phyloP scores from a whole-genome alignment of 2,329 filamentous ascomycete species.

The Fusarium miscanthi region DNA sequence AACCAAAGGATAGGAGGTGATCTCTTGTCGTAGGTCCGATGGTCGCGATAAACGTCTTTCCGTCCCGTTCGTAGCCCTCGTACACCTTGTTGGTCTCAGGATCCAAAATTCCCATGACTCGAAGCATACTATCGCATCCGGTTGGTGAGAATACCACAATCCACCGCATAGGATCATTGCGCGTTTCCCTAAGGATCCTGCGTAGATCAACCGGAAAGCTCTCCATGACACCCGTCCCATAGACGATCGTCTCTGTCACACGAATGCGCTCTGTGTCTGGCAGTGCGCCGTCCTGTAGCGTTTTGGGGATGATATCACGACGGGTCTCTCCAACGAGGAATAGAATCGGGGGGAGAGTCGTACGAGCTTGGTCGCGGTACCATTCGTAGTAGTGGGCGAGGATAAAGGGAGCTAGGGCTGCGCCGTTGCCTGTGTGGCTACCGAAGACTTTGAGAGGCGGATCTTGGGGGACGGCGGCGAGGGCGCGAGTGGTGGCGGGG shows the following conservation, averaged over 20 bases:
- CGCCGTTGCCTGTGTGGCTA: constrained; percentile 85
- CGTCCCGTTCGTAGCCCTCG: constrained; percentile 43
- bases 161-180: constrained; percentile 65
- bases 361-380: constrained; percentile 55
- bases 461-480: constrained; percentile 65
- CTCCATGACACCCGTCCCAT: constrained; percentile 85
- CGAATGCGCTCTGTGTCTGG: constrained; percentile 63
- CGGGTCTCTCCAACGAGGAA: constrained; percentile 93
- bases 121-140: constrained; percentile 71
- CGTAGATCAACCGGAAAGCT: constrained; percentile 78
- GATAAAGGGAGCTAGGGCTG: constrained; percentile 81
- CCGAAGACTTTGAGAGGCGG: constrained; percentile 75
- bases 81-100: constrained; percentile 55
- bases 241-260: constrained; percentile 85
- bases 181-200: constrained; percentile 59
- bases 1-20: constrained; percentile 75
- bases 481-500: constrained; percentile 80
- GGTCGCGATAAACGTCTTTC: constrained; percentile 76
- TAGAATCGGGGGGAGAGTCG: constrained; percentile 71
- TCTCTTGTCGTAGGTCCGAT: constrained; percentile 94
- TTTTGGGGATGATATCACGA: constrained; percentile 88
- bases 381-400: constrained; percentile 76
- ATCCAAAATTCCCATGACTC: constrained; percentile 64
- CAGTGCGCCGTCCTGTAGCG: constrained; percentile 70
- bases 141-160: constrained; percentile 79